Evolutionary conservation across 495 filamentous ascomycete species (phyloP), one percentile per base, ranked within the genome.

Genomic region (Eremomyces bilateralis): DNA sequence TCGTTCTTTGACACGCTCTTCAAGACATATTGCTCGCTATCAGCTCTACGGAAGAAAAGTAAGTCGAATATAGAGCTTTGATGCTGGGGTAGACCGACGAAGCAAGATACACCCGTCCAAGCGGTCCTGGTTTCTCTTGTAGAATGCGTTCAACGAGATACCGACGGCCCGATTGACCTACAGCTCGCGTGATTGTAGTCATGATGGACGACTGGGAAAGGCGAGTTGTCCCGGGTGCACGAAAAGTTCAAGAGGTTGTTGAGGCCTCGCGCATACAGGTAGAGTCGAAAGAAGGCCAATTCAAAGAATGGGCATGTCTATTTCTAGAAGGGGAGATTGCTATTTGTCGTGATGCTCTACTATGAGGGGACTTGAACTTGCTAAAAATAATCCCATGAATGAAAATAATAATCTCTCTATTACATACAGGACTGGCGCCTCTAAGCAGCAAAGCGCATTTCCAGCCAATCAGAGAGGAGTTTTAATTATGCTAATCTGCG

Each of bases 51-150:
- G 29, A 24, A 13, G 18, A 18, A 22, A 13, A 29, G 30, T 35
- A 17, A 27, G 35, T 20, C 21, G 22, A 32, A 34, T 30, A 15
- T 6, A 35, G 20, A 29, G 20, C 27, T 22, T 19, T 21, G 21
- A 29, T 19, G 24, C 28, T 33, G 28, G 24, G 28, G 17, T 27
- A 18, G n/a, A 38, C 33, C 22, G 17, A 38, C 40, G 40, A 33
- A 42, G 35, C 40, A 25, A 42, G 30, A 34, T 38, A 42, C 13
- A 42, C 40, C 12, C 35, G 34, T 24, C 40, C 29, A 33, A 42
- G 35, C 3, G 34, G 34, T 21, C 27, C 29, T 17, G 35, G 29
- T 28, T 35, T 33, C 15, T 42, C 35, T 20, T 42, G 40, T 32
- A 42, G 32, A 6, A 42, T 16, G 4, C 40, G 15, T 33, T 42